Conservation (phyloP, 108 stramenopile species). For the Schizochytrium sp. region DNA sequence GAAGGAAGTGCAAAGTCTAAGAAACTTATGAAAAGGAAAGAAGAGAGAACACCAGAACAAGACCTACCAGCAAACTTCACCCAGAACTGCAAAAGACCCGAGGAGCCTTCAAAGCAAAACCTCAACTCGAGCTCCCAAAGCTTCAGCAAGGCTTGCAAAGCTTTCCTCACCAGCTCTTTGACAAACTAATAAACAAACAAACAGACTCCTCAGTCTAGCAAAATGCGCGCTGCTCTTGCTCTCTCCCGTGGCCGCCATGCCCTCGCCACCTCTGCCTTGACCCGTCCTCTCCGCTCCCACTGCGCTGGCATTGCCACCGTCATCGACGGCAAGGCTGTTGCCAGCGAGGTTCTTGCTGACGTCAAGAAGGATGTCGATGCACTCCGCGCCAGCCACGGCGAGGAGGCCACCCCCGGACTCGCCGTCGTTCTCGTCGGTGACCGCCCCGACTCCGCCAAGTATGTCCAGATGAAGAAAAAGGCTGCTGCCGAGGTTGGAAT, state of each 20-base stretch:
- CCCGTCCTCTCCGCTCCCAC: background rate
- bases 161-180: too few species aligned
- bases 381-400: slow-evolving; percentile 60
- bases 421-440: slow-evolving; percentile 92
- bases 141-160: too few species aligned
- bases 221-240: background rate
- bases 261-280: background rate
- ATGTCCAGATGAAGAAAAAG: slow-evolving; percentile 97
- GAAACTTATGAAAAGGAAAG: too few species aligned
- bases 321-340: slow-evolving; percentile 87
- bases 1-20: too few species aligned
- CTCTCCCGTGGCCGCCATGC: background rate
- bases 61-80: too few species aligned
- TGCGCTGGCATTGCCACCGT: slow-evolving; percentile 18
- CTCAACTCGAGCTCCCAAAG: too few species aligned
- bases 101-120: too few species aligned
- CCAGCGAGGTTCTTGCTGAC: slow-evolving; percentile 80
- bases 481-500: slow-evolving; percentile 91
- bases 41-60: too few species aligned
- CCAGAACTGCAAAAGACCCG: too few species aligned
- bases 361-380: slow-evolving; percentile 73
- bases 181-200: too few species aligned
- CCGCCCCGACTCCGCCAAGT: slow-evolving; percentile 92
- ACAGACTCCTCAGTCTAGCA: background rate
- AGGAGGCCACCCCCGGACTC: slow-evolving; percentile 80